Base-by-base conservation (phyloP, 108 stramenopile species). In the Nitzschia putrida region DNA sequence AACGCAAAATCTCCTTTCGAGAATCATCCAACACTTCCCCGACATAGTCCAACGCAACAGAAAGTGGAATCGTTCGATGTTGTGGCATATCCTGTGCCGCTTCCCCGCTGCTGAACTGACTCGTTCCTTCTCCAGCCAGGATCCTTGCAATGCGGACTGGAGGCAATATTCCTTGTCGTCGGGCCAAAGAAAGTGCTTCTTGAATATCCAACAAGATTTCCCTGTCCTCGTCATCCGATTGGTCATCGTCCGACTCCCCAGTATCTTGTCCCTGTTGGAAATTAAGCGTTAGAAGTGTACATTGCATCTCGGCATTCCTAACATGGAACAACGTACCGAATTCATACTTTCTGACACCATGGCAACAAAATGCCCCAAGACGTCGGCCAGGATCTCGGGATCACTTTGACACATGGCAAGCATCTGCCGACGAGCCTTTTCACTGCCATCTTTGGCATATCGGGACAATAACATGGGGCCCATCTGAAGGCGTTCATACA, bases 401-500 rank as follows among this genome's bases (percentile, higher is more conserved):
- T 94, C 93, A 57, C 73, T 84, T 53, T 71, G 74, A 53, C 90
- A 90, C 90, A 94, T 86, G 10, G 93, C 88, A 24, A 94, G 71
- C 86, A 94, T 89, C 56, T 88, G 83, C 13, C 93, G 77, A 21
- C 90, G 75, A 37, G 90, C 86, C 53, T 85, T 80, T 25, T 88
- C 88, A 34, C 77, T 76, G 1, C 93, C 90, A 53, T 85, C 85
- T 14, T 83, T 70, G 12, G 93, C 90, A 68, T 90, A 88, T 54
- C 87, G 65, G 20, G 88, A 85, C 21, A 94, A 66, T 7, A 94
- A 82, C 90, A 91, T 88, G 38, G 86, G 89, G 0, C 74, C 71
- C 93, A 94, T 88, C 40, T 89, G 86, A 6, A 94, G 53, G 8
- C 85, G 84, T 72, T 94, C 93, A 59, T 90, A 91, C 24, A 94